These are phyloP conservation scores for Neofusicoccum umdonicola DNA, from an alignment of 2,329 filamentous ascomycete genomes.

Conservation along the genomic window DNA sequence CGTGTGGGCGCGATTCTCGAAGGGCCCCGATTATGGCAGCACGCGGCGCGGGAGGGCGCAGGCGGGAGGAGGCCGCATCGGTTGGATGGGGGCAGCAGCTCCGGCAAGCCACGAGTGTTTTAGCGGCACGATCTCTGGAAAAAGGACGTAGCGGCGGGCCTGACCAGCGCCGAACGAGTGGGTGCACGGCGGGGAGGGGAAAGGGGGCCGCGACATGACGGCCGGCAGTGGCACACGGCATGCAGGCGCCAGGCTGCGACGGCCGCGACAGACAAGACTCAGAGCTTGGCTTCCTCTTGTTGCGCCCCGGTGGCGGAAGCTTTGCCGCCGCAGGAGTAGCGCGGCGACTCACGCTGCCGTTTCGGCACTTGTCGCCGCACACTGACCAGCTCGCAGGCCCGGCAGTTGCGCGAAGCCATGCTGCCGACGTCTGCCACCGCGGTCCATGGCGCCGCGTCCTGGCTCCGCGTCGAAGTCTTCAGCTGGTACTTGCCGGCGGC, in stretches of 20 bases:
- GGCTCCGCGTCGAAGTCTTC: neutral
- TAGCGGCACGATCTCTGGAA: neutral
- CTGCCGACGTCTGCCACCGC: neutral
- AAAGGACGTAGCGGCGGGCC: neutral
- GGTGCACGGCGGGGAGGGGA: neutral
- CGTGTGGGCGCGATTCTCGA: neutral
- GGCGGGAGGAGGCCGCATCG: neutral
- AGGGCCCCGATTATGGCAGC: neutral
- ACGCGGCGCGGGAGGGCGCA: neutral
- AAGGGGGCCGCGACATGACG: neutral
- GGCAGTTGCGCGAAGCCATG: neutral
- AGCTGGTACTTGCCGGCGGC: neutral
- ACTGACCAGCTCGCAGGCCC: neutral
- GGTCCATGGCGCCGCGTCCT: neutral
- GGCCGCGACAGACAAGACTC: neutral
- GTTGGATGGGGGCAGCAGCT: neutral
- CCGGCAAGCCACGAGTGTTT: neutral
- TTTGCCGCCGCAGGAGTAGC: neutral
- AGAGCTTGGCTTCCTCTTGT: conserved; percentile 1
- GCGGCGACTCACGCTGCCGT: neutral
- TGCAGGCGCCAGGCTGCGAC: neutral
- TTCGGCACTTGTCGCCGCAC: neutral
- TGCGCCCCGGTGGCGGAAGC: neutral
- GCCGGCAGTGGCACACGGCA: conserved; percentile 5
- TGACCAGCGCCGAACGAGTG: neutral